These are phyloP conservation scores for Ochetophila trinervis DNA, from an alignment of 306 rosid species.

Conservation along the genomic window DNA sequence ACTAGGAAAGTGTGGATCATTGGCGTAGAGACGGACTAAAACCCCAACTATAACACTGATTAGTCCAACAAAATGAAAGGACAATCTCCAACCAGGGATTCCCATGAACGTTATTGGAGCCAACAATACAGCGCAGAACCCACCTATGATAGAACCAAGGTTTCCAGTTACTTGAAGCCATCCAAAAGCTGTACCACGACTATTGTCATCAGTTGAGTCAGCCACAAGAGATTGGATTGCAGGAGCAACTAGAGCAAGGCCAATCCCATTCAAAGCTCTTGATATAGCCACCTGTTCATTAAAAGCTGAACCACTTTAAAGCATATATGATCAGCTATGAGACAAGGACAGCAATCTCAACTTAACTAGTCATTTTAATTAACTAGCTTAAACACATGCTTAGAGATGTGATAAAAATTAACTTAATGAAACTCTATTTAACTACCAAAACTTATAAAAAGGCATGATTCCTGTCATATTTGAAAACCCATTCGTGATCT, in stretches of 20 bases:
- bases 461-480: background rate
- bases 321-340: slow-evolving; percentile 35
- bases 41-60: slow-evolving; percentile 70
- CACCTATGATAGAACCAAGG: slow-evolving; percentile 80
- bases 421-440: background rate
- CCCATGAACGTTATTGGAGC: slow-evolving; percentile 79
- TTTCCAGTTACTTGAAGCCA: slow-evolving; percentile 92
- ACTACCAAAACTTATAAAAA: no score
- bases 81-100: slow-evolving; percentile 90
- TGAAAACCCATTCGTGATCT: background rate
- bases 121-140: slow-evolving; percentile 66
- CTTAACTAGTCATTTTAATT: background rate
- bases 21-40: slow-evolving; percentile 65
- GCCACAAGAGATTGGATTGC: slow-evolving; percentile 96
- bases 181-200: slow-evolving; percentile 91
- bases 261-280: slow-evolving; percentile 88
- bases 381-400: background rate
- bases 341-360: slow-evolving; percentile 14
- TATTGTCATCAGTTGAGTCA: slow-evolving; percentile 74
- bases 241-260: slow-evolving; percentile 90
- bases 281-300: slow-evolving; percentile 77
- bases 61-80: slow-evolving; percentile 79
- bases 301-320: slow-evolving; percentile 37
- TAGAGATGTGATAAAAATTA: background rate
- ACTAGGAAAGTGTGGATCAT: slow-evolving; percentile 63